Evolutionary conservation across 805 yeast species (phyloP), one percentile per base, ranked within the genome.

Genomic region (Candida montana): DNA sequence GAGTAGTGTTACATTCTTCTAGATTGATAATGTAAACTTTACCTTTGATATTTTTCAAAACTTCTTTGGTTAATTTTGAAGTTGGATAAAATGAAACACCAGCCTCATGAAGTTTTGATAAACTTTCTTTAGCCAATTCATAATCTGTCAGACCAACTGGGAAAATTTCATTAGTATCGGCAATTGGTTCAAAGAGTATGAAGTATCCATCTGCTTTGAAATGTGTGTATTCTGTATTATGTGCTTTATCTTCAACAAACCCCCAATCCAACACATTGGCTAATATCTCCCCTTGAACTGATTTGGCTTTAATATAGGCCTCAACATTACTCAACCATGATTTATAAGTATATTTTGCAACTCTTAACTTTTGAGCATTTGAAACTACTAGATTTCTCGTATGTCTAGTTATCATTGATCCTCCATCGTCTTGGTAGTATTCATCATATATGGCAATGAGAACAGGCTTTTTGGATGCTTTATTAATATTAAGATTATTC

Each of bases 151-250:
- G 10, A 35, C 55, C 52, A 7, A 52, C 16, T 11, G 49, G 49
- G 8, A 52, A 52, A 30, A 30, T 44, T 3, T 30, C 16, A 11
- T 45, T 29, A 8, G 42, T 33, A 3, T 35, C 16, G 7, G 49
- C 44, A 16, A 54, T 47, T 9, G 57, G 57, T 29, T 52, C 54
- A 33, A 50, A 57, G 2, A 55, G 26, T 11, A 57, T 42, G 39
- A 49, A 57, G 37, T 52, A 55, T 1, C 61, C 61, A 41, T 57
- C 61, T 9, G 52, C 36, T 21, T 48, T 54, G 41, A 51, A 53
- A 36, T 57, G 60, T 8, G 50, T 32, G 7, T 35, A 39, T 7
- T 40, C 24, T 5, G 27, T 41, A 28, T 55, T 54, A 38, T 47
- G 37, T 12, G 50, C 42, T 20, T 44, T 45, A 30, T 59, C 62